Evolutionary conservation across 2,329 filamentous ascomycete species (phyloP), one percentile per base, ranked within the genome.

Genomic region (Arthrobotrys pseudoclavata): DNA sequence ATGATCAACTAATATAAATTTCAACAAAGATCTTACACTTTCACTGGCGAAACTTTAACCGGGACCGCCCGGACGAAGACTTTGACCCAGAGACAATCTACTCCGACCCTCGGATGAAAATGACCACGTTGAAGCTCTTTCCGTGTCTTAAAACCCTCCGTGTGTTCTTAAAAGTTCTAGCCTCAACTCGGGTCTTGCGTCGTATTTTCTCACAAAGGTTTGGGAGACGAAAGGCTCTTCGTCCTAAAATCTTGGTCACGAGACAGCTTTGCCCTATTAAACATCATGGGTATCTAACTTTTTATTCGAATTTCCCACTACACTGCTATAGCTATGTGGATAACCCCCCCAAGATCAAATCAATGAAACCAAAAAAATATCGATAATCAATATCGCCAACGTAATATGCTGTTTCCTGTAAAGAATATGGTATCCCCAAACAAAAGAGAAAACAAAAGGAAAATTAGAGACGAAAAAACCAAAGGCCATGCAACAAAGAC

Each of bases 381-480:
- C 3, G 34, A 42, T 20, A 60, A 60, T 24, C 55, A 60, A 60
- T 40, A 60, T 60, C 55, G 55, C 55, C 55, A 60, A 42, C 55
- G 20, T 24, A 60, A 60, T 45, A 57, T 60, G 55, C 55, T 40
- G 26, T 60, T 60, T 60, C 55, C 55, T 60, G 31, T 60, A 60
- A 57, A 60, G 55, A 60, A 60, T 60, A 63, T 48, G 40, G 60
- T 63, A 47, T 63, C 60, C 42, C 34, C 40, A 18, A 63, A 63
- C 60, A 48, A 63, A 63, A 37, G 13, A 63, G 22, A 22, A 29
- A 34, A 18, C 34, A 22, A 31, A 57, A 47, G 37, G 24, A 13
- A 52, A 34, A 34, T 34, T 34, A 34, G 12, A 34, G 31, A 4
- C 3, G 6, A 7, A 34, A 37, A 67, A 55, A 45, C 2, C 6